Evolutionary conservation across 73 alveolate species (phyloP).

Genomic region (Durusdinium trenchii): DNA sequence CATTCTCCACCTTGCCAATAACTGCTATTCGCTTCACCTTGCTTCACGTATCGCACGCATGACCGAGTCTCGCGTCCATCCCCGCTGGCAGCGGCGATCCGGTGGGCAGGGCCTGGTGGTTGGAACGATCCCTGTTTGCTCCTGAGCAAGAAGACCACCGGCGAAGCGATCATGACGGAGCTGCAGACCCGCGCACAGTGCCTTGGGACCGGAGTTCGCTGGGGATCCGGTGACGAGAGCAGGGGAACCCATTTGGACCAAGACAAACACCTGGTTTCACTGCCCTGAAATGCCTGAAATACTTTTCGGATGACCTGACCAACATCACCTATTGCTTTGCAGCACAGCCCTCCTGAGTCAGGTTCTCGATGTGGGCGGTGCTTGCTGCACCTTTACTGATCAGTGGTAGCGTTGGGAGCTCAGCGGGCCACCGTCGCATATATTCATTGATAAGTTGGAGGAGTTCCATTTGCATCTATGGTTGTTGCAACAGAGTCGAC

Average conservation of each 20-base stretch:
- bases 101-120: conserved; percentile 80
- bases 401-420: conserved; percentile 24
- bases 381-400: conserved; percentile 71
- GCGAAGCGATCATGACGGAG: conserved; percentile 2
- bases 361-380: conserved; percentile 89
- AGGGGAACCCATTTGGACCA: not conserved
- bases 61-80: too few relatives aligned
- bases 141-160: not conserved
- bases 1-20: too few relatives aligned
- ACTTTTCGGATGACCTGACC: not conserved
- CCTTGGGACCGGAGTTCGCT: not conserved
- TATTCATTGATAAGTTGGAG: not conserved
- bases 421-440: not conserved
- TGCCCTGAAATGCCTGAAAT: not conserved
- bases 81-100: too few relatives aligned
- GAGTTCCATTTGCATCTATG: not conserved
- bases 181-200: conserved; percentile 84
- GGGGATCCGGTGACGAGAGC: not conserved
- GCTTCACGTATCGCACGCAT: too few relatives aligned
- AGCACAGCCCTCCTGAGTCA: too few relatives aligned
- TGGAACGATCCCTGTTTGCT: conserved; percentile 90
- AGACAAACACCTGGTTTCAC: not conserved
- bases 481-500: not conserved
- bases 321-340: not conserved
- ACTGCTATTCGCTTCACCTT: too few relatives aligned